Percentiles rank a stretch among this genome's conserved stretches.
Evolutionary conservation across 257 asterid genomes (phyloP).

Genomic region (Schizonepeta tenuifolia): DNA sequence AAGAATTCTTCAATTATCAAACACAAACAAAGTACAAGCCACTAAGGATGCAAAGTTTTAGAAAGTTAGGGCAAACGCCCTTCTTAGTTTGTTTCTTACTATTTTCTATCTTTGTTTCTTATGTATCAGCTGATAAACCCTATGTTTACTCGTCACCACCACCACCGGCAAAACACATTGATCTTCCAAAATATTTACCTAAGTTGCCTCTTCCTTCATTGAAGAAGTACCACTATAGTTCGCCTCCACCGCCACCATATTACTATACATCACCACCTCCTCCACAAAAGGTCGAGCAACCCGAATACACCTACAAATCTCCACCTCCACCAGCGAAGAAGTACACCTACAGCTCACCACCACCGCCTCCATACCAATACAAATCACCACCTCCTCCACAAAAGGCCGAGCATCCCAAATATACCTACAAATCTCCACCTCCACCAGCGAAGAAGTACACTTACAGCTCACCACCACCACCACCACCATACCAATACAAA

Average conservation of each 20-base stretch:
- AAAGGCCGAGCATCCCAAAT: too few relatives aligned
- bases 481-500: background rate
- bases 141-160: conserved; percentile 9
- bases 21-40: background rate
- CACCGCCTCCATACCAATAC: background rate
- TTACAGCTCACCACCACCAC: background rate
- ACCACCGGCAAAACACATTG: background rate
- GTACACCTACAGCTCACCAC: background rate
- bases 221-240: background rate
- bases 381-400: background rate
- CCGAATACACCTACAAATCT: too few relatives aligned
- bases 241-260: background rate
- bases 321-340: background rate
- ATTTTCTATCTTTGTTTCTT: background rate
- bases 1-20: background rate
- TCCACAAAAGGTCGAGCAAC: too few relatives aligned
- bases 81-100: background rate
- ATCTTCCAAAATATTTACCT: background rate
- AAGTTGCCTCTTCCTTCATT: background rate
- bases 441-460: background rate
- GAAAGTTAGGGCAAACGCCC: conserved; percentile 1
- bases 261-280: background rate
- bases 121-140: background rate
- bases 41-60: background rate
- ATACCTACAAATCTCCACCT: background rate